These are phyloP conservation scores for Phytophthora vignae DNA, from an alignment of 352 stramenopile species.

Conservation along the genomic window DNA sequence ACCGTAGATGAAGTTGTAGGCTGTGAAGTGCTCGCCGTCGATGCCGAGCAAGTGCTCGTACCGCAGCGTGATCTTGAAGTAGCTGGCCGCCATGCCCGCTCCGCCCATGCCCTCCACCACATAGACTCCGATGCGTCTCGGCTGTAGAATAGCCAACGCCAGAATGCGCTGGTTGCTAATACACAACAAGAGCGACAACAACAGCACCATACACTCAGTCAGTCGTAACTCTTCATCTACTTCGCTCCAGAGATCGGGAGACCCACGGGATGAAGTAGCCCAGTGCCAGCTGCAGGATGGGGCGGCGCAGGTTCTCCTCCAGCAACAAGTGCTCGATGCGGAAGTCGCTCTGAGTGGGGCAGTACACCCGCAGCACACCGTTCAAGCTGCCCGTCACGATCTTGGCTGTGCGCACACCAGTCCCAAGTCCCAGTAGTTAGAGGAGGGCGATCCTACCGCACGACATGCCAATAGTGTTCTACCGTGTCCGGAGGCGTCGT, in stretches of 20 bases:
- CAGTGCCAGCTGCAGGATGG: constrained; percentile 88
- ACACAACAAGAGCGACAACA: constrained; percentile 3
- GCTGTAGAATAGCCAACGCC: constrained; percentile 90
- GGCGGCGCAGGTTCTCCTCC: constrained; percentile 85
- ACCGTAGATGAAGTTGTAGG: constrained; percentile 90
- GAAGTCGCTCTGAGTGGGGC: constrained; percentile 81
- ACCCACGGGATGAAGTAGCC: constrained; percentile 88
- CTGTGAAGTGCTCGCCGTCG: constrained; percentile 92
- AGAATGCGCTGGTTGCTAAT: constrained; percentile 62
- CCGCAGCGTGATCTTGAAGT: constrained; percentile 82
- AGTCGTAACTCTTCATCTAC: constrained; percentile 4
- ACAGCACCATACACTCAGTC: neutral
- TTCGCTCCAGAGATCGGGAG: neutral
- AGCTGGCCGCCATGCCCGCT: constrained; percentile 75
- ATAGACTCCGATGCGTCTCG: constrained; percentile 81
- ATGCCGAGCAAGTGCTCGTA: constrained; percentile 91
- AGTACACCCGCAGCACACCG: constrained; percentile 88
- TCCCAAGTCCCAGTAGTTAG: neutral
- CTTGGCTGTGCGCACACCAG: constrained; percentile 59
- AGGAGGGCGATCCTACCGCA: too few relatives aligned
- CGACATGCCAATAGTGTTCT: neutral
- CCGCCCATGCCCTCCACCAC: constrained; percentile 82
- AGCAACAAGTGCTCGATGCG: constrained; percentile 91
- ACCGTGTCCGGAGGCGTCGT: constrained; percentile 70
- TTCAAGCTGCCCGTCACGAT: constrained; percentile 91